Percentiles rank a stretch among this genome's conserved stretches.
phyloP scores from a whole-genome alignment of 73 alveolate genomes.

The Paramecium pentaurelia region DNA sequence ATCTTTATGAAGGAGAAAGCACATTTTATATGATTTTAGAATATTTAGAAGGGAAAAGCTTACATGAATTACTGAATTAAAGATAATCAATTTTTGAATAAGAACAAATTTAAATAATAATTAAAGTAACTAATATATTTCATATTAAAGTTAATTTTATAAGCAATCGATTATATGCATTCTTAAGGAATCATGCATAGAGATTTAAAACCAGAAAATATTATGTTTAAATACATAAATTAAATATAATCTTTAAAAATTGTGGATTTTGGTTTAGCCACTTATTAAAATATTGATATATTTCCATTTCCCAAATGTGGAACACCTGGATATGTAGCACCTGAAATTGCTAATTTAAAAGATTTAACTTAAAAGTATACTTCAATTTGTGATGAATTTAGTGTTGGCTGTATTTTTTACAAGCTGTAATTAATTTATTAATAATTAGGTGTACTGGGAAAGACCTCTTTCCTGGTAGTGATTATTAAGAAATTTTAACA shows the following conservation, averaged over 20 bases:
- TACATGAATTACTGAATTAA: background rate
- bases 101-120: slow-evolving; percentile 11
- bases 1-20: slow-evolving; percentile 14
- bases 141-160: background rate
- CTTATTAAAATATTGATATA: background rate
- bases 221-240: background rate
- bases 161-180: background rate
- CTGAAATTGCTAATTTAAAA: slow-evolving; percentile 55
- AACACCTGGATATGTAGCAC: slow-evolving; percentile 65
- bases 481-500: slow-evolving; percentile 40
- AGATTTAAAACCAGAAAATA: slow-evolving; percentile 40
- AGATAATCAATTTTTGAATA: background rate
- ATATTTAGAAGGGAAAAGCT: slow-evolving; percentile 33
- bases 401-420: slow-evolving; percentile 57
- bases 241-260: background rate
- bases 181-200: slow-evolving; percentile 19
- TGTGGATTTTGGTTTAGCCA: slow-evolving; percentile 50
- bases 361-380: slow-evolving; percentile 20
- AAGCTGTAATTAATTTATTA: background rate
- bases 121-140: background rate
- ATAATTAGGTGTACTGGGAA: slow-evolving; percentile 49
- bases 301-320: slow-evolving; percentile 58
- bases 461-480: slow-evolving; percentile 58
- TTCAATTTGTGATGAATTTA: slow-evolving; percentile 52
- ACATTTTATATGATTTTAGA: slow-evolving; percentile 22